Evolutionary conservation across 306 rosid species (phyloP), one percentile per base, ranked within the genome.

Genomic region (Ochetophila trinervis): DNA sequence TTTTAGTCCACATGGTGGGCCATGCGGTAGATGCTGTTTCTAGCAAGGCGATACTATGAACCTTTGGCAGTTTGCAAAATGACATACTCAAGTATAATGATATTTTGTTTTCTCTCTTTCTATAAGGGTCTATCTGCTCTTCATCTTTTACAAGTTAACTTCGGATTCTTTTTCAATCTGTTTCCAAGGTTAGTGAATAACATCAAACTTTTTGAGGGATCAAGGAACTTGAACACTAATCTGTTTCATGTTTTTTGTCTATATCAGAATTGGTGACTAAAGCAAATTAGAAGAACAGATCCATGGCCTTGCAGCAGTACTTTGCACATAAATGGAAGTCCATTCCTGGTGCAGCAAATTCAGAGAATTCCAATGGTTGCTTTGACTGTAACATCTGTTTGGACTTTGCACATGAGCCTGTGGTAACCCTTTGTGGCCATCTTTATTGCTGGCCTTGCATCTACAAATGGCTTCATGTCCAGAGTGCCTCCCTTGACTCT

Each of bases 391-490:
- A 88, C 83, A 94, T 94, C 68, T 94, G 99, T 82, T 69, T 94
- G 40, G 97, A 94, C 63, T 83, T 75, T 51, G 96, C 87, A 4
- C 49, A 74, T 1, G 99, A 90, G 60, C 99, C 99, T 0, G 87
- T 94, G 18, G 99, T 94, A 24, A 94, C 99, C 27, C 79, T 86
- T 17, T 94, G 99, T 24, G 99, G 99, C 53, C 99, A 94, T 79
- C 91, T 94, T 40, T 94, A 83, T 73, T 94, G 99, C 79, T 94
- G 99, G 97, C 86, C 95, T 24, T 94, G 99, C 83, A 90, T 94
- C 84, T 94, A 90, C 82, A 79, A 82, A 72, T 90, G 97, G 97
- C 96, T 90, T 14, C 84, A 75, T 55, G 78, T 90, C 69, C 97
- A 88, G 71, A 86, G 90, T 57, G 84, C 85, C 66, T 81, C 95